Base-by-base conservation (phyloP, 192 early-diverging fungal species). In the Polychytrium aggregatum region DNA sequence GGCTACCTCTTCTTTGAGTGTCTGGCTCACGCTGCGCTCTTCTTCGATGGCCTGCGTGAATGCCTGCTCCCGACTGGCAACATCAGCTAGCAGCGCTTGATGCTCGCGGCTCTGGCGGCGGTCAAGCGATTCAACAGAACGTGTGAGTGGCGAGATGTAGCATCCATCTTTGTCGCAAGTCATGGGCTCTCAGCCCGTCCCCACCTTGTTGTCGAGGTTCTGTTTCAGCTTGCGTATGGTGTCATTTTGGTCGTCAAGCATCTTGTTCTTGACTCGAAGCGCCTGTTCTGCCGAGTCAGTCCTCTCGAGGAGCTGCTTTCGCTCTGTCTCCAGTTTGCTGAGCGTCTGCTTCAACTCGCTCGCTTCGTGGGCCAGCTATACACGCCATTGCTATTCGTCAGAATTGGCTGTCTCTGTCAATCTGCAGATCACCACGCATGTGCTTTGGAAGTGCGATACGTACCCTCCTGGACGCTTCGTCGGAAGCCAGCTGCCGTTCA, bases 201-300 rank as follows among this genome's bases (percentile, higher is more conserved):
- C 17, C 30, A 72, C 70, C 62, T 74, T 78, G 46, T 74, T 70
- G 24, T 76, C 72, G 10, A 78, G 45, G 43, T 72, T 78, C 31
- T 68, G 67, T 50, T 78, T 78, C 17, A 78, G 40, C 9, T 37
- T 64, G 37, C 51, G 31, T 26, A 78, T 78, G 1, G 75, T 76
- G 13, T 64, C 60, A 30, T 67, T 72, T 50, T 78, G 75, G 50
- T 78, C 75, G 27, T 78, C 71, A 9, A 78, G 55, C 75, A 78
- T 78, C 41, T 70, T 71, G 44, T 62, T 56, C 44, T 78, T 78
- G 2, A 78, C 56, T 17, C 61, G 59, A 7, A 78, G 8, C 18
- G 62, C 56, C 59, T 72, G 26, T 8, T 20, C 17, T 10, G 35
- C 7, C 4, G 13, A 13, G 21, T 8, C 37, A 6, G 21, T 16